Evolutionary conservation across 2,329 filamentous ascomycete species (phyloP).

Genomic region (Blastomyces silverae): DNA sequence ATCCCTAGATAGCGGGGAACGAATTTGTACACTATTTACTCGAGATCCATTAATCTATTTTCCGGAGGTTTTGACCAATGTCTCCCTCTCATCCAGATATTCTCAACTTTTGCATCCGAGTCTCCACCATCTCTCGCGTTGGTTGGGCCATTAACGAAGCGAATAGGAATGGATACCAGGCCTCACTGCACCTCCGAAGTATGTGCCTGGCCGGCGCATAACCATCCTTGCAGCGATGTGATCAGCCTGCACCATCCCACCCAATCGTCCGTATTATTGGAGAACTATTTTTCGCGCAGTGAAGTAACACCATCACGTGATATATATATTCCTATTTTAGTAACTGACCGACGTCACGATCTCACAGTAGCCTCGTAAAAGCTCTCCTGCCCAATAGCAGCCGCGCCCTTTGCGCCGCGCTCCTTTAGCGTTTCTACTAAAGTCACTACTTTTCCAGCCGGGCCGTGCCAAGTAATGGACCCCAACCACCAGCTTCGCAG

Average conservation of each 20-base stretch:
- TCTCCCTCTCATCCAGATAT: neutral
- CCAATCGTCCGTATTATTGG: neutral
- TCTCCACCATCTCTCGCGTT: neutral
- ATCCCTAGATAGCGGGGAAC: neutral
- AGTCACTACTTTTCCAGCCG: neutral
- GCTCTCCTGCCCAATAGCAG: neutral
- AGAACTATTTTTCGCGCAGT: neutral
- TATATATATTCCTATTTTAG: neutral
- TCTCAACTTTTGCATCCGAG: neutral
- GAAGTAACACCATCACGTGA: neutral
- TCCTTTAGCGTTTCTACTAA: neutral
- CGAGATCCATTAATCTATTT: neutral
- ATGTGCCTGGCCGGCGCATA: neutral
- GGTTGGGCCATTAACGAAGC: too few species aligned
- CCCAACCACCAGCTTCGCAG: too few species aligned
- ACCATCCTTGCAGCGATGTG: neutral
- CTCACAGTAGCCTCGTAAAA: neutral
- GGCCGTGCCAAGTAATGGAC: conserved; percentile 1
- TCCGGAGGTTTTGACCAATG: neutral
- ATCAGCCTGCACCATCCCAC: neutral
- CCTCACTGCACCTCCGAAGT: too few species aligned
- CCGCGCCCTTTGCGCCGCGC: conserved; percentile 1
- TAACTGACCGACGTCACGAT: neutral
- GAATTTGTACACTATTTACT: neutral
- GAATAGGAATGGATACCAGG: neutral